These are phyloP conservation scores for Irineochytrium annulatum DNA, from an alignment of 192 early-diverging fungal species.

Conservation along the genomic window DNA sequence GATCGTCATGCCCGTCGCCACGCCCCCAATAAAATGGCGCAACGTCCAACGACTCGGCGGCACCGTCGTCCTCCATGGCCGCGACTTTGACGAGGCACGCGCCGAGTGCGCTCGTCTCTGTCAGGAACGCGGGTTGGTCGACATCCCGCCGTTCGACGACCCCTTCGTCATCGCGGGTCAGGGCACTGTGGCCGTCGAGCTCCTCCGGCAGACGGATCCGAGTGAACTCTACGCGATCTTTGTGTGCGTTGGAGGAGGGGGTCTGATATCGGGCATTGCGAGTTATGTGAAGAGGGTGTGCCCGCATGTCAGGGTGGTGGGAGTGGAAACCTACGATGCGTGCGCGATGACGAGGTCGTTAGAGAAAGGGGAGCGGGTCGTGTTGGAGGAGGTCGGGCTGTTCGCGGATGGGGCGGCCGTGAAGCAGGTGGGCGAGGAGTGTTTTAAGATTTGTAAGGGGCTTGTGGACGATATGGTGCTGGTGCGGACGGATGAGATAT, in stretches of 20 bases:
- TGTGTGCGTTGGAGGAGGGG: slow-evolving; percentile 49
- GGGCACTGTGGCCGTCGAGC: slow-evolving; percentile 51
- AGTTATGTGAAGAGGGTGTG: slow-evolving; percentile 45
- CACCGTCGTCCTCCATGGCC: slow-evolving; percentile 39
- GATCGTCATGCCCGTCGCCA: slow-evolving; percentile 50
- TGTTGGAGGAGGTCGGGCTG: slow-evolving; percentile 40
- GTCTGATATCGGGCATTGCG: slow-evolving; percentile 46
- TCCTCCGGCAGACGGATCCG: slow-evolving; percentile 40
- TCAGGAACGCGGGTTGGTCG: slow-evolving; percentile 27
- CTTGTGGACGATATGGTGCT: slow-evolving; percentile 46
- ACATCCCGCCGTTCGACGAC: slow-evolving; percentile 49
- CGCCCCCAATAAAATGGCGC: slow-evolving; percentile 51
- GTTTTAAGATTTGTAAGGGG: slow-evolving; percentile 22
- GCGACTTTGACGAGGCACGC: slow-evolving; percentile 52
- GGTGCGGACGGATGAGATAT: slow-evolving; percentile 48
- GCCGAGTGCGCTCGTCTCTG: slow-evolving; percentile 33
- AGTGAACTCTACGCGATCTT: slow-evolving; percentile 45
- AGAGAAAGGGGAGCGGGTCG: slow-evolving; percentile 25
- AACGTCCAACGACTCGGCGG: slow-evolving; percentile 45
- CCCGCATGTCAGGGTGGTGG: slow-evolving; percentile 45
- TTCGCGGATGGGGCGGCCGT: slow-evolving; percentile 52
- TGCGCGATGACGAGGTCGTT: slow-evolving; percentile 47
- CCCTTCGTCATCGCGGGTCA: slow-evolving; percentile 51
- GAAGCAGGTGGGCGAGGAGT: slow-evolving; percentile 40
- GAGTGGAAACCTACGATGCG: slow-evolving; percentile 45